phyloP scores from a whole-genome alignment of 768 basidiomycete genomes.

The Trametopsis cervina region DNA sequence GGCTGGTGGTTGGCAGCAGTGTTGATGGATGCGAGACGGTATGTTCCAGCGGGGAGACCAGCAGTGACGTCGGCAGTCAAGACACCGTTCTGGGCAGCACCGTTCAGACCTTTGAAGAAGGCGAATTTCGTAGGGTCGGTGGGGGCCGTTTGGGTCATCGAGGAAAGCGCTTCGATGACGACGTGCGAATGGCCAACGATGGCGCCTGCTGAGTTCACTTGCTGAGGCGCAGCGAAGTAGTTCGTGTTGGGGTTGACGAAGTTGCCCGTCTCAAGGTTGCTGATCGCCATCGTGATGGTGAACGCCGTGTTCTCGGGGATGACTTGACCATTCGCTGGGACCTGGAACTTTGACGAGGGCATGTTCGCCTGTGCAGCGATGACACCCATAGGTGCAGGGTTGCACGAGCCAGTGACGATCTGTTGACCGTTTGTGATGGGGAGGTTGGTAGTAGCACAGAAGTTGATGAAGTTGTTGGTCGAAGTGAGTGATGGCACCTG shows the following conservation, averaged over 20 bases:
- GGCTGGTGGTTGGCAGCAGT: slow-evolving; percentile 37
- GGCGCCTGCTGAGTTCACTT: slow-evolving; percentile 39
- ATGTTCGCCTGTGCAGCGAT: slow-evolving; percentile 45
- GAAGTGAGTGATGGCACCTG: slow-evolving; percentile 54
- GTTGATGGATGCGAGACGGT: slow-evolving; percentile 38
- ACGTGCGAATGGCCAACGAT: slow-evolving; percentile 63
- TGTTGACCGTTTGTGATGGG: slow-evolving; percentile 59
- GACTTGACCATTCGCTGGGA: slow-evolving; percentile 40
- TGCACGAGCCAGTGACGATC: slow-evolving; percentile 40
- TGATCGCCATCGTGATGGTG: slow-evolving; percentile 44
- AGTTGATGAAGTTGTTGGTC: slow-evolving; percentile 73
- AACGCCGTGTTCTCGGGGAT: slow-evolving; percentile 43
- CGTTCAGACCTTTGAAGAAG: slow-evolving; percentile 53
- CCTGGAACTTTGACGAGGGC: slow-evolving; percentile 49
- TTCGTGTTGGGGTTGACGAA: slow-evolving; percentile 51
- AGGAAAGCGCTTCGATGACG: slow-evolving; percentile 45
- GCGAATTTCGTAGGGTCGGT: slow-evolving; percentile 45
- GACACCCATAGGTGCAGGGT: slow-evolving; percentile 44
- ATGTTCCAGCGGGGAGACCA: slow-evolving; percentile 48
- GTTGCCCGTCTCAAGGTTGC: slow-evolving; percentile 41
- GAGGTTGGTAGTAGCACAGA: slow-evolving; percentile 42
- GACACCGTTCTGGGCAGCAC: slow-evolving; percentile 35
- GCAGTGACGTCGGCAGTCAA: slow-evolving; percentile 41
- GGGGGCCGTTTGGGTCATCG: slow-evolving; percentile 41
- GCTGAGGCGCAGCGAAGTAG: slow-evolving; percentile 52